These are phyloP conservation scores for Geotrichum phurueaensis DNA, from an alignment of 1,139 yeast genomes.

Conservation along the genomic window DNA sequence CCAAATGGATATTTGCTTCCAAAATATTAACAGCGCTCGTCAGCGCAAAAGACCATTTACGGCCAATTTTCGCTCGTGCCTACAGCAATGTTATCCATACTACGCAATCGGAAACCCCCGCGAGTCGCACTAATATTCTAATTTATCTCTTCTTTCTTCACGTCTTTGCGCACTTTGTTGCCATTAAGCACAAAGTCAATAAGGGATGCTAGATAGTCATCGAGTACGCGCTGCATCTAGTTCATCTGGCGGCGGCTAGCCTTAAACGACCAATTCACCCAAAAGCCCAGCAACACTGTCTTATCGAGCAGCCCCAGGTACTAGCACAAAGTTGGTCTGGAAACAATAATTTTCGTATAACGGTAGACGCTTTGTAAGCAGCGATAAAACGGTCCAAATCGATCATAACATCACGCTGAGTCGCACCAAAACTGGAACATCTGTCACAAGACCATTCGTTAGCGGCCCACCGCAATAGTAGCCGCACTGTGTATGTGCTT, in stretches of 20 bases:
- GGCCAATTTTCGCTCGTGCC: conserved; percentile 55
- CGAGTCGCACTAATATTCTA: conserved; percentile 43
- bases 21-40: conserved; percentile 45
- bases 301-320: conserved; percentile 47
- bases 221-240: conserved; percentile 37
- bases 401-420: conserved; percentile 44
- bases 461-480: too few species aligned
- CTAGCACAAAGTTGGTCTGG: conserved; percentile 48
- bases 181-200: conserved; percentile 56
- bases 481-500: not conserved
- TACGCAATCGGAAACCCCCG: conserved; percentile 34
- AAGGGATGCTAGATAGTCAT: conserved; percentile 42
- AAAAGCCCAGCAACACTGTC: conserved; percentile 57
- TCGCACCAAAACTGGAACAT: conserved; percentile 41
- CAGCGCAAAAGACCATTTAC: conserved; percentile 35
- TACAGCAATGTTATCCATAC: conserved; percentile 39
- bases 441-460: not conserved
- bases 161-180: conserved; percentile 57
- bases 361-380: conserved; percentile 51
- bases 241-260: conserved; percentile 43
- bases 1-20: conserved; percentile 66
- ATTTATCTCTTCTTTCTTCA: conserved; percentile 38
- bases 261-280: conserved; percentile 49
- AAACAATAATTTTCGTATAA: conserved; percentile 61
- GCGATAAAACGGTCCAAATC: conserved; percentile 55